Conservation (phyloP, 495 filamentous ascomycete genomes). For the Letharia lupina region DNA sequence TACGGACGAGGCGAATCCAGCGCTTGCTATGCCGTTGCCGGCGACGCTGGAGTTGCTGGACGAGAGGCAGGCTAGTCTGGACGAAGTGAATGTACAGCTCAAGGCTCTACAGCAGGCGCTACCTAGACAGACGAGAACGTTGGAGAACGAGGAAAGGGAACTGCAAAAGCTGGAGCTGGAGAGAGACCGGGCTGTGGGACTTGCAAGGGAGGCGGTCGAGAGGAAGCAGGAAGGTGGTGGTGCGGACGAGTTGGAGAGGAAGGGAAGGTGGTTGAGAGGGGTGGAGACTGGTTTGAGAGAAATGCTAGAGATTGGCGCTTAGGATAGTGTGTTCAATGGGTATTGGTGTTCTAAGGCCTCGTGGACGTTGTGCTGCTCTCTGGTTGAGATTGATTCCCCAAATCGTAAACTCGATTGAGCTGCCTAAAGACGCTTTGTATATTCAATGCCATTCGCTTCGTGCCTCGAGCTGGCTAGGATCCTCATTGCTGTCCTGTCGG, state of each 20-base stretch:
- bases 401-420: neutral
- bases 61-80: constrained; percentile 51
- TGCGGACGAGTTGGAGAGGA: constrained; percentile 73
- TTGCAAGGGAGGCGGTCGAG: constrained; percentile 71
- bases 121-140: constrained; percentile 63
- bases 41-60: constrained; percentile 52
- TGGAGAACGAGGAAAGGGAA: constrained; percentile 65
- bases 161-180: constrained; percentile 60
- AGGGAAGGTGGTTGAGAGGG: constrained; percentile 72
- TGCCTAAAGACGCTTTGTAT: neutral
- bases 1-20: constrained; percentile 29
- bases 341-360: neutral
- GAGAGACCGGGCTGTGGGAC: constrained; percentile 54
- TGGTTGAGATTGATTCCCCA: neutral
- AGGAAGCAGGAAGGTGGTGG: constrained; percentile 66
- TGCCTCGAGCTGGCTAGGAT: neutral
- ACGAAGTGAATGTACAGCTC: constrained; percentile 59
- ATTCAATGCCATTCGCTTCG: neutral
- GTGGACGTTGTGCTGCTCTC: neutral
- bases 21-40: constrained; percentile 47
- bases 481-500: neutral
- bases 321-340: neutral
- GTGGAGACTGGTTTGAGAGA: constrained; percentile 59
- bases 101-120: constrained; percentile 53
- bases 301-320: constrained; percentile 47